Evolutionary conservation across 345 rosid species (phyloP), one percentile per base, ranked within the genome.

Genomic region (Clarkia xantiana): DNA sequence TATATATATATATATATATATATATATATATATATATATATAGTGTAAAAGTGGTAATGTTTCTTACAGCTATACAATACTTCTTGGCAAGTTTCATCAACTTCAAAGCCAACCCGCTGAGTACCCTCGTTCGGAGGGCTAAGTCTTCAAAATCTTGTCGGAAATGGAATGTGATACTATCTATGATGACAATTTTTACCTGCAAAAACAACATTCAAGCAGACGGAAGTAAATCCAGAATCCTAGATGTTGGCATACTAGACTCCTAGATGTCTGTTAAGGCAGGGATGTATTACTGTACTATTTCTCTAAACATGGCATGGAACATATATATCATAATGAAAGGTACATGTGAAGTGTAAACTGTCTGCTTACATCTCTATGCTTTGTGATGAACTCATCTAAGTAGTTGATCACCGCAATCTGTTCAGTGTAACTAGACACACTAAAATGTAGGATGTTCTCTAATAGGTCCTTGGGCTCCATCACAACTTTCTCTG

Each of bases 131-230:
- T 55, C 98, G 70, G 29, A 71, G 80, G 44, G 77, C 83, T 54
- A 86, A 53, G 70, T 90, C 86, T n/a, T 83, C 96, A 70, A 79
- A 86, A 72, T 81, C 89, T 67, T 90, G 98, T 40, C 94, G 96
- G 78, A 90, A 83, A 72, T 86, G 98, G 75, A 86, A 86, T 48
- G 98, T 75, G 60, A 90, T 58, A 51, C 98, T 90, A 60, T 90
- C 95, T 17, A 90, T 69, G 25, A 90, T 58, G 9, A 90, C 76
- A 43, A 83, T 43, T 71, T 83, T 83, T 44, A 90, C 96, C 98
- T 90, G 80, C 25, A 45, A 59, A 55, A 54, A 52, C 3, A 46
- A 54, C n/a, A n/a, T n/a, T n/a, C n/a, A n/a, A n/a, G n/a, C n/a
- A n/a, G n/a, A n/a, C n/a, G n/a, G n/a, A n/a, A n/a, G n/a, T n/a